Conservation (phyloP, 495 filamentous ascomycete genomes). For the Podospora tetraspora region DNA sequence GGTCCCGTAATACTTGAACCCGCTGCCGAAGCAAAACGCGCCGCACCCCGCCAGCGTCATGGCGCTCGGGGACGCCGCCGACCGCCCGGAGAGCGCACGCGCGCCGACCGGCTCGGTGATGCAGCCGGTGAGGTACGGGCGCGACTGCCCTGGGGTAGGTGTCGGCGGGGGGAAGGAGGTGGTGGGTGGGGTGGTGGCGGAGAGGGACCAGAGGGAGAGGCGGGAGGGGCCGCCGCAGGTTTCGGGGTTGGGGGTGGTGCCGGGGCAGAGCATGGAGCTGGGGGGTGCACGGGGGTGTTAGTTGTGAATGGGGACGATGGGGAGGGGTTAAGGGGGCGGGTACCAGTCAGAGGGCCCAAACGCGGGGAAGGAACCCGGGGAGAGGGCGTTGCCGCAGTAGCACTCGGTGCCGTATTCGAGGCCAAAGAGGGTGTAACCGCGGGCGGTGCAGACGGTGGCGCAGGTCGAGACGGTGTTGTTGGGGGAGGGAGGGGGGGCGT, state of each 20-base stretch:
- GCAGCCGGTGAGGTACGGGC: conserved; percentile 4
- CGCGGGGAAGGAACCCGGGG: conserved; percentile 13
- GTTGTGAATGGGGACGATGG: not conserved
- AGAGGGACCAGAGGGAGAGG: conserved; percentile 3
- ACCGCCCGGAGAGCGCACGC: conserved; percentile 12
- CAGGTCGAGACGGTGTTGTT: conserved; percentile 20
- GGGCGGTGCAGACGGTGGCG: conserved; percentile 23
- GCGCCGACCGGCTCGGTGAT: conserved; percentile 9
- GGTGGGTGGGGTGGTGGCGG: not conserved
- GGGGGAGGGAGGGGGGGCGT: not conserved
- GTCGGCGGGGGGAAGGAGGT: not conserved
- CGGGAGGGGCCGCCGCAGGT: conserved; percentile 26
- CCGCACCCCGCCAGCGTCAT: conserved; percentile 14
- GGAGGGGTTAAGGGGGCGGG: not conserved
- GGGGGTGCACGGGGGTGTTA: not conserved
- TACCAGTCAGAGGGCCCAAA: not conserved
- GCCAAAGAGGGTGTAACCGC: conserved; percentile 13
- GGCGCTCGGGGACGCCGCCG: not conserved
- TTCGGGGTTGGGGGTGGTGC: conserved; percentile 1
- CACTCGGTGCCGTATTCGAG: conserved; percentile 57
- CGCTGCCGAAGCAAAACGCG: conserved; percentile 1
- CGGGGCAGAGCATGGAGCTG: not conserved
- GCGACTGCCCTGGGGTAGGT: not conserved
- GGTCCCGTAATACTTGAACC: conserved; percentile 5
- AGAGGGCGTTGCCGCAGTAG: conserved; percentile 52